Conservation (phyloP, 2,329 filamentous ascomycete species). For the Alternaria viburni region DNA sequence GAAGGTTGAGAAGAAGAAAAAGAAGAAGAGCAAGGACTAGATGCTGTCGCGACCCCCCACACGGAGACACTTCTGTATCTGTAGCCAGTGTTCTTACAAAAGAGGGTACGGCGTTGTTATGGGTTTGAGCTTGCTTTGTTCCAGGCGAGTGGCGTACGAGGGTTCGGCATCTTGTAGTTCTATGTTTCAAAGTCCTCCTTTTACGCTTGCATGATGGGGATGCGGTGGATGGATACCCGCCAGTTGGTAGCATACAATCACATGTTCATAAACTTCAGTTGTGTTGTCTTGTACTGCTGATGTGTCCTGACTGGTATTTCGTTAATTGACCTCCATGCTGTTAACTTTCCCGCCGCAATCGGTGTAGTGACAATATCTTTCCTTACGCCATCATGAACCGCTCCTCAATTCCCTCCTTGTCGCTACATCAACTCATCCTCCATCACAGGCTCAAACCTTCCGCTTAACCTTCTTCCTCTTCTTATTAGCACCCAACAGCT, state of each 20-base stretch:
- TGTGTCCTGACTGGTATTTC: background rate
- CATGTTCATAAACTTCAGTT: constrained; percentile 13
- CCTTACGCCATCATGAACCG: background rate
- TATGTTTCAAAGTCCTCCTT: constrained; percentile 6
- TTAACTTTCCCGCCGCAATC: background rate
- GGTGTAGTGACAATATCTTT: background rate
- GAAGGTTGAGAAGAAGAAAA: constrained; percentile 67
- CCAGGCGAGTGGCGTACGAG: constrained; percentile 24
- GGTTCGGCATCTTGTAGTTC: constrained; percentile 18
- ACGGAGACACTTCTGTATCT: too few relatives aligned
- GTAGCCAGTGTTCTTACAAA: constrained; percentile 20
- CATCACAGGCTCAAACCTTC: background rate
- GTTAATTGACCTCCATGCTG: background rate
- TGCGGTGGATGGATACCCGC: constrained; percentile 29
- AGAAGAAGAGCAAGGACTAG: constrained; percentile 61
- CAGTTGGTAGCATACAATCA: constrained; percentile 24
- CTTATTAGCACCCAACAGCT: constrained; percentile 37
- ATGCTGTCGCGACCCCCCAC: constrained; percentile 19
- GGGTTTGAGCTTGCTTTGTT: constrained; percentile 22
- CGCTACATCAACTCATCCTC: background rate
- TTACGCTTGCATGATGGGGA: constrained; percentile 31
- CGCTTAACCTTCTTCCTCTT: constrained; percentile 28
- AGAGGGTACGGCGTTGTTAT: constrained; percentile 25
- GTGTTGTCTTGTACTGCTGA: background rate
- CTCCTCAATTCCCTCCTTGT: too few relatives aligned